Evolutionary conservation across 768 basidiomycete genomes (phyloP).

Genomic region (Podaxis sp.): DNA sequence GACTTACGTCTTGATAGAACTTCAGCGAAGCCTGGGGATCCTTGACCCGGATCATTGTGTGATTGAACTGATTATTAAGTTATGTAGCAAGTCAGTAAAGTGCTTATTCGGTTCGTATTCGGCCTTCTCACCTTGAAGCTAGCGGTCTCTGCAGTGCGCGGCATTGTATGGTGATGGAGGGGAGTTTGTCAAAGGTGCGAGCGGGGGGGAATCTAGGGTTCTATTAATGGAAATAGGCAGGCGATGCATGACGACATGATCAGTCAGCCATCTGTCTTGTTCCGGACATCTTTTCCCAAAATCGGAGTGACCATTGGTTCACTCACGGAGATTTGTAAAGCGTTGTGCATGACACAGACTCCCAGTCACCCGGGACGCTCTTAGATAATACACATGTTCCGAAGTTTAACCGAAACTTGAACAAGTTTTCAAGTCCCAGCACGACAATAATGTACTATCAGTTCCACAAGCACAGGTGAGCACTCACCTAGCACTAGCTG

Average conservation of each 20-base stretch:
- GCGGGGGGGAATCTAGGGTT: neutral
- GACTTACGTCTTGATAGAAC: slow-evolving; percentile 73
- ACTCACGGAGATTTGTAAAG: too few relatives aligned
- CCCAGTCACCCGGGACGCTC: too few relatives aligned
- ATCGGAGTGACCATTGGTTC: neutral
- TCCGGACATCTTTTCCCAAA: neutral
- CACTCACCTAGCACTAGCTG: too few relatives aligned
- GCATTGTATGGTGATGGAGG: slow-evolving; percentile 42
- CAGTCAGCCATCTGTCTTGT: neutral
- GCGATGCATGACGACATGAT: neutral
- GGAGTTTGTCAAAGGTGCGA: neutral
- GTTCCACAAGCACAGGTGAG: too few relatives aligned
- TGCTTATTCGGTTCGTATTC: neutral
- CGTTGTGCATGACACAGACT: too few relatives aligned
- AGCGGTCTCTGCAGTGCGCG: slow-evolving; percentile 62
- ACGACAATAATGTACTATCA: too few relatives aligned
- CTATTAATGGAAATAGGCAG: neutral
- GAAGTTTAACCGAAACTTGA: too few relatives aligned
- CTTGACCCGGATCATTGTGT: slow-evolving; percentile 88
- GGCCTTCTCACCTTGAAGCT: slow-evolving; percentile 53
- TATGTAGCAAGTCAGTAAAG: neutral
- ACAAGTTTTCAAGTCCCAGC: too few relatives aligned
- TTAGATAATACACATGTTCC: too few relatives aligned
- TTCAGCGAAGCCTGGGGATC: slow-evolving; percentile 79
- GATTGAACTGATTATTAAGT: slow-evolving; percentile 59